Percentiles rank a stretch among this genome's conserved stretches.
phyloP scores from a whole-genome alignment of 139 green algal species.

The Coelastrella sp. region DNA sequence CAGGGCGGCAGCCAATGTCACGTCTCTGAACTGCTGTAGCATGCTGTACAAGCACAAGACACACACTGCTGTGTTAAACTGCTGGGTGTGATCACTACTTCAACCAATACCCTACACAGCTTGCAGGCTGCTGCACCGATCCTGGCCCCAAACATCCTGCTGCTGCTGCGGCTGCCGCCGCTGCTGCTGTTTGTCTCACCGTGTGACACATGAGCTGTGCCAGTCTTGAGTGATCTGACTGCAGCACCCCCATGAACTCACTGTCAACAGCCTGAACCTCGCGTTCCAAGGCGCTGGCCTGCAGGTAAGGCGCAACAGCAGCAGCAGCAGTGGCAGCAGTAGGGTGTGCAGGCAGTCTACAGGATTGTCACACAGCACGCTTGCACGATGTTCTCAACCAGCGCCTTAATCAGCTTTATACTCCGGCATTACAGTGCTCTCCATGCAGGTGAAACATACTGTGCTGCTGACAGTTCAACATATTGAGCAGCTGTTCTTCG shows the following conservation, averaged over 20 bases:
- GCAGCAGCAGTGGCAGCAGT: neutral
- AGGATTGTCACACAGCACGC: neutral
- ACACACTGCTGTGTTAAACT: too few relatives aligned
- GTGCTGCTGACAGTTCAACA: neutral
- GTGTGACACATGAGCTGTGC: constrained; percentile 92
- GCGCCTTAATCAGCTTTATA: too few relatives aligned
- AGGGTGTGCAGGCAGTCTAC: neutral
- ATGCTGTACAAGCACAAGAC: too few relatives aligned
- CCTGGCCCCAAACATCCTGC: neutral
- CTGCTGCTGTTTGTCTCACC: constrained; percentile 40
- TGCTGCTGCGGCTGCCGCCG: neutral
- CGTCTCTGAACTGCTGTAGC: too few relatives aligned
- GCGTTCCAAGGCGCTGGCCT: constrained; percentile 78
- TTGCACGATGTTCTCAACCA: too few relatives aligned
- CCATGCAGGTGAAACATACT: neutral
- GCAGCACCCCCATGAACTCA: constrained; percentile 86
- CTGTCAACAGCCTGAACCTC: constrained; percentile 93
- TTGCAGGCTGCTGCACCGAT: neutral
- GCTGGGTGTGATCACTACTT: too few relatives aligned
- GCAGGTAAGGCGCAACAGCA: neutral
- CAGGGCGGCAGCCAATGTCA: too few relatives aligned
- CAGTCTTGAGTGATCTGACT: constrained; percentile 88
- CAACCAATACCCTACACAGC: too few relatives aligned
- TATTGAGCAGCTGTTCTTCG: neutral
- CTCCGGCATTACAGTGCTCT: too few relatives aligned